A percentile compares a stretch with the other conserved stretches of the same genome.
phyloP scores from a whole-genome alignment of 164 flowering plant genomes.

The Paratinospora sagittata region DNA sequence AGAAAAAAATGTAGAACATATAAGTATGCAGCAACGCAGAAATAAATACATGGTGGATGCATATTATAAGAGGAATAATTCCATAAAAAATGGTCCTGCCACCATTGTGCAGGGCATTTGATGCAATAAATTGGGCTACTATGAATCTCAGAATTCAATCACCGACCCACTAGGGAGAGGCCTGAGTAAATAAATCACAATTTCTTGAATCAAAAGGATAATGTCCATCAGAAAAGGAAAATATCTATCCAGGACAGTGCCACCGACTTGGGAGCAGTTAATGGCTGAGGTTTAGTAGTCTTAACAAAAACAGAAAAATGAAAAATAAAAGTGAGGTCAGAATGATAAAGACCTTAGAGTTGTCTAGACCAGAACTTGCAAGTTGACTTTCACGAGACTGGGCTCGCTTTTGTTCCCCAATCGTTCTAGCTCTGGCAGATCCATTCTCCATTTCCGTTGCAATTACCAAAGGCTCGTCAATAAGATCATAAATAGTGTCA shows the following conservation, averaged over 20 bases:
- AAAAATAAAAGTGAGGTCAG: too few species aligned
- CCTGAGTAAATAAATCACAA: neutral
- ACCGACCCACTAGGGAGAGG: neutral
- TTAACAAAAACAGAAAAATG: too few species aligned
- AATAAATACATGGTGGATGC: neutral
- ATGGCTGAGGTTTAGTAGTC: too few species aligned
- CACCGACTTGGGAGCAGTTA: too few species aligned
- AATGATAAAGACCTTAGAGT: slow-evolving; percentile 19
- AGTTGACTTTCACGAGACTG: slow-evolving; percentile 17
- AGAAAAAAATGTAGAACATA: neutral
- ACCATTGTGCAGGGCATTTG: neutral
- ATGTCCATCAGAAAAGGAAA: too few species aligned
- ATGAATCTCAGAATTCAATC: neutral
- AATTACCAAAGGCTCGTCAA: slow-evolving; percentile 13
- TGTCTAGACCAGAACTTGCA: slow-evolving; percentile 16
- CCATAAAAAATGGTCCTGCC: neutral
- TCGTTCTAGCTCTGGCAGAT: slow-evolving; percentile 6
- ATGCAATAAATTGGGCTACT: neutral
- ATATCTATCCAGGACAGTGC: too few species aligned
- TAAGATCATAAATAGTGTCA: slow-evolving; percentile 23
- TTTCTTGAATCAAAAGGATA: neutral
- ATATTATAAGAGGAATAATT: neutral
- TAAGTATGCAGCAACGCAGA: neutral
- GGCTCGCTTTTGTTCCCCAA: slow-evolving; percentile 13
- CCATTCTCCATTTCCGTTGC: slow-evolving; percentile 26